These are phyloP conservation scores for Fusarium sterilihyphosum DNA, from an alignment of 2,329 filamentous ascomycete species.

Conservation along the genomic window DNA sequence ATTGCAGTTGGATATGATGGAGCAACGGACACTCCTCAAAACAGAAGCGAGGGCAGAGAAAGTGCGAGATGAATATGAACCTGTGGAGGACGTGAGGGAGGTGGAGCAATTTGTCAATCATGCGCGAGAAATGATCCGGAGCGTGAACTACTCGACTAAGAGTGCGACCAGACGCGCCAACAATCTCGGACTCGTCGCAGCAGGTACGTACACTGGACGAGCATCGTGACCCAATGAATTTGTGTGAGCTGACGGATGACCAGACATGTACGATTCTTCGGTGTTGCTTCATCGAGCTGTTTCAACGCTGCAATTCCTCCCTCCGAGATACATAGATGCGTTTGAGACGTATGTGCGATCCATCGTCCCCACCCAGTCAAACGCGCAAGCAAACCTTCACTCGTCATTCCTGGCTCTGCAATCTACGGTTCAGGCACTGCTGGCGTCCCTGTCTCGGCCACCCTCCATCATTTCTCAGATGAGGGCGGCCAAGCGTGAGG, in stretches of 20 bases:
- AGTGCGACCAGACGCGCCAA: conserved; percentile 84
- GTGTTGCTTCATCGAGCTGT: conserved; percentile 63
- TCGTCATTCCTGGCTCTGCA: conserved; percentile 82
- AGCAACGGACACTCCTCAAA: conserved; percentile 87
- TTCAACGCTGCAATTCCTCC: conserved; percentile 72
- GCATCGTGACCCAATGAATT: conserved; percentile 8
- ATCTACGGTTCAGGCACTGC: conserved; percentile 82
- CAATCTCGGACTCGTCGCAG: conserved; percentile 71
- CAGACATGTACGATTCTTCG: conserved; percentile 76
- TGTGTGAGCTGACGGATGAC: conserved; percentile 42
- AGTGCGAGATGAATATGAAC: conserved; percentile 88
- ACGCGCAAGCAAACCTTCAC: conserved; percentile 78
- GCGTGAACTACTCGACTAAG: conserved; percentile 84
- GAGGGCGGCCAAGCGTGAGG: conserved; percentile 74
- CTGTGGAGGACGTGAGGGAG: conserved; percentile 83
- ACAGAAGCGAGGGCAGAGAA: conserved; percentile 84
- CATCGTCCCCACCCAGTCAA: conserved; percentile 74
- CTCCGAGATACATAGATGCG: conserved; percentile 72
- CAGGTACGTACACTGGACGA: conserved; percentile 57
- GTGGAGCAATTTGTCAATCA: conserved; percentile 94
- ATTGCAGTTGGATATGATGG: conserved; percentile 88
- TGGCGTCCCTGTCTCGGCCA: conserved; percentile 81
- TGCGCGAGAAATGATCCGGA: conserved; percentile 87
- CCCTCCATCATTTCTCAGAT: conserved; percentile 82
- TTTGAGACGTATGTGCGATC: conserved; percentile 77